Percentiles rank a stretch among this genome's conserved stretches.
Conservation (phyloP, 75 land plant species). For the Adiantum capillusveneris region DNA sequence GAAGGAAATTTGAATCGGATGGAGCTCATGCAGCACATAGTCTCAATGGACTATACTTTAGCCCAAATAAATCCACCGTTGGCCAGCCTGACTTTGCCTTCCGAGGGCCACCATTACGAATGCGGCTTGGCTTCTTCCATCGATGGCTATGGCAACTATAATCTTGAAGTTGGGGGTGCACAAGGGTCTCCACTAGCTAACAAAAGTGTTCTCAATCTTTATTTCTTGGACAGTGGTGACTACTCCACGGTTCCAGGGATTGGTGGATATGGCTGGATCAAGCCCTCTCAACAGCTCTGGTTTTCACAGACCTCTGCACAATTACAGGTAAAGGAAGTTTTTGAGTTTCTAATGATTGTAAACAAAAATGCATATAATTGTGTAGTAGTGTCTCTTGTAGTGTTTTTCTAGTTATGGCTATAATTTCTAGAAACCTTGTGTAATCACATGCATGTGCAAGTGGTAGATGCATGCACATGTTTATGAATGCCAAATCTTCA, state of each 20-base stretch:
- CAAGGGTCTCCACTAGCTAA: conserved; percentile 31
- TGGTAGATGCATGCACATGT: too few relatives aligned
- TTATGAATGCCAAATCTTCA: too few relatives aligned
- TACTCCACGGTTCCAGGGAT: conserved; percentile 55
- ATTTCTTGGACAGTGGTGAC: conserved; percentile 83
- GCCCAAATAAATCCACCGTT: conserved; percentile 50
- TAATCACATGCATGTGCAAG: too few relatives aligned
- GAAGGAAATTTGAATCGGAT: conserved; percentile 50
- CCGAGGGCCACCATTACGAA: background rate
- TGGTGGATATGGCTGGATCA: conserved; percentile 79
- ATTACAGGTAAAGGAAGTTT: conserved; percentile 35
- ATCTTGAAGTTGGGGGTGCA: conserved; percentile 50
- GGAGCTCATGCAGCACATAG: conserved; percentile 62
- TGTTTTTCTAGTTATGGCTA: too few relatives aligned
- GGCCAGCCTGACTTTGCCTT: background rate
- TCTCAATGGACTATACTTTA: conserved; percentile 44
- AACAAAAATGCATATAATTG: too few relatives aligned
- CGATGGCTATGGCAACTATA: conserved; percentile 79
- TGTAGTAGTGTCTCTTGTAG: too few relatives aligned
- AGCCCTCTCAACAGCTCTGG: conserved; percentile 71
- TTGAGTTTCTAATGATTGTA: too few relatives aligned
- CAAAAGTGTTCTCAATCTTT: conserved; percentile 70
- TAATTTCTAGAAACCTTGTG: too few relatives aligned
- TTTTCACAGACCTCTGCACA: conserved; percentile 41
- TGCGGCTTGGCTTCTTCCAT: conserved; percentile 10